phyloP scores from a whole-genome alignment of 202 grass and related monocot genomes.

The Schoenoplectus tabernaemontani region DNA sequence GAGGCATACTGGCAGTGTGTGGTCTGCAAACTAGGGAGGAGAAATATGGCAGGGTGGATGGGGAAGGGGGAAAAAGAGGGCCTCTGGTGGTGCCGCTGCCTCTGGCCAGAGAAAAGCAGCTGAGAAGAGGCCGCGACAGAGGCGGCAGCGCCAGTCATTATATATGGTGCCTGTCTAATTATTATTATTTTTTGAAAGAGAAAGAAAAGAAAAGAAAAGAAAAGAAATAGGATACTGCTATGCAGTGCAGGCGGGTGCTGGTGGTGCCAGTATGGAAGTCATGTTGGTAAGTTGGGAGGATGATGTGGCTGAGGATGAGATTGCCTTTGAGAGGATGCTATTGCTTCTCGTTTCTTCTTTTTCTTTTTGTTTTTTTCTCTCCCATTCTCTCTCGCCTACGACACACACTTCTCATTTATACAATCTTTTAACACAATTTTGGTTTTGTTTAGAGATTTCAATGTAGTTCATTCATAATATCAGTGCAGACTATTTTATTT shows the following conservation, averaged over 20 bases:
- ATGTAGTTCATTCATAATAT: too few species aligned
- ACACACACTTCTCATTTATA: too few species aligned
- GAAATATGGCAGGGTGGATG: conserved; percentile 29
- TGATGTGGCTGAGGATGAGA: neutral
- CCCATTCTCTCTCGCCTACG: too few species aligned
- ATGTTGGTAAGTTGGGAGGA: neutral
- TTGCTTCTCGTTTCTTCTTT: conserved; percentile 21
- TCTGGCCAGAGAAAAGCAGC: conserved; percentile 35
- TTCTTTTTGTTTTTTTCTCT: neutral
- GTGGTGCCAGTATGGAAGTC: too few species aligned
- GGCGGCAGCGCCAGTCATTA: conserved; percentile 16
- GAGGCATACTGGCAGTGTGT: neutral
- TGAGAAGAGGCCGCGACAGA: conserved; percentile 35
- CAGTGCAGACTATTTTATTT: too few species aligned
- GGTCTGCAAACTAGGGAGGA: neutral
- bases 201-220: too few species aligned
- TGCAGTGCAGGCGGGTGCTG: too few species aligned
- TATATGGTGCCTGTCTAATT: too few species aligned
- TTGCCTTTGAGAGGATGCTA: conserved; percentile 51
- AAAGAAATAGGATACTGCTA: too few species aligned
- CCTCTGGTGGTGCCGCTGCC: conserved; percentile 24
- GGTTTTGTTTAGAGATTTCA: too few species aligned
- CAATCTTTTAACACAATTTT: too few species aligned
- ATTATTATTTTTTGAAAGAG: too few species aligned
- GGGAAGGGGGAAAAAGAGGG: conserved; percentile 30